These are phyloP conservation scores for Goffeauzyma gilvescens DNA, from an alignment of 768 basidiomycete genomes.

Conservation along the genomic window DNA sequence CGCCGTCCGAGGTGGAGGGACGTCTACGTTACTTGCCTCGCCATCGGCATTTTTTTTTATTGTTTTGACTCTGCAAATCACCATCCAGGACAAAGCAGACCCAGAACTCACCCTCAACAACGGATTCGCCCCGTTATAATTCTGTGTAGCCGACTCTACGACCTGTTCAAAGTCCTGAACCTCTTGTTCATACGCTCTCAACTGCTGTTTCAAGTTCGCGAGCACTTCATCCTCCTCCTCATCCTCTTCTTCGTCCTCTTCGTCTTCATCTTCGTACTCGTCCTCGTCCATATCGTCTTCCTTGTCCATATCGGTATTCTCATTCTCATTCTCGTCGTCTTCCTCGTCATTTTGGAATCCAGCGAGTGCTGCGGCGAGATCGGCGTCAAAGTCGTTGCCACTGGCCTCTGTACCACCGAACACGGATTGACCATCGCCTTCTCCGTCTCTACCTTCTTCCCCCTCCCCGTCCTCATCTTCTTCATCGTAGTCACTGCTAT, in stretches of 20 bases:
- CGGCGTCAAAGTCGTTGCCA: too few relatives aligned
- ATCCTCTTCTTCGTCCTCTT: conserved; percentile 7
- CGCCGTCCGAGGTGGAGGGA: too few relatives aligned
- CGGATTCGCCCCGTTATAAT: too few relatives aligned
- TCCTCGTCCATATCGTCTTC: background rate
- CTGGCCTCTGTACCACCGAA: too few relatives aligned
- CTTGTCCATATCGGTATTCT: background rate
- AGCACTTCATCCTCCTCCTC: conserved; percentile 11
- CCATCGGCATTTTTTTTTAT: too few relatives aligned
- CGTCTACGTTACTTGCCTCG: too few relatives aligned
- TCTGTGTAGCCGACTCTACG: too few relatives aligned
- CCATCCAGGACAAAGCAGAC: too few relatives aligned
- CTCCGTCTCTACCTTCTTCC: background rate
- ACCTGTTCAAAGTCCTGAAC: too few relatives aligned
- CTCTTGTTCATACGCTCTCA: conserved; percentile 6
- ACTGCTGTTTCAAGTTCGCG: conserved; percentile 2
- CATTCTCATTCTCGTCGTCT: background rate
- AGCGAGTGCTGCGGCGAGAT: background rate
- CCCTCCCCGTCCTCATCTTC: background rate
- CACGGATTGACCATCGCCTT: too few relatives aligned
- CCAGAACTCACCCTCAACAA: too few relatives aligned
- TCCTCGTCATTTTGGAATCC: background rate
- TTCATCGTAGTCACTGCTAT: background rate
- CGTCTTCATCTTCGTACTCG: conserved; percentile 2
- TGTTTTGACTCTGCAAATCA: too few relatives aligned